phyloP scores from a whole-genome alignment of 2,329 filamentous ascomycete genomes.

The Orbilia quercus region DNA sequence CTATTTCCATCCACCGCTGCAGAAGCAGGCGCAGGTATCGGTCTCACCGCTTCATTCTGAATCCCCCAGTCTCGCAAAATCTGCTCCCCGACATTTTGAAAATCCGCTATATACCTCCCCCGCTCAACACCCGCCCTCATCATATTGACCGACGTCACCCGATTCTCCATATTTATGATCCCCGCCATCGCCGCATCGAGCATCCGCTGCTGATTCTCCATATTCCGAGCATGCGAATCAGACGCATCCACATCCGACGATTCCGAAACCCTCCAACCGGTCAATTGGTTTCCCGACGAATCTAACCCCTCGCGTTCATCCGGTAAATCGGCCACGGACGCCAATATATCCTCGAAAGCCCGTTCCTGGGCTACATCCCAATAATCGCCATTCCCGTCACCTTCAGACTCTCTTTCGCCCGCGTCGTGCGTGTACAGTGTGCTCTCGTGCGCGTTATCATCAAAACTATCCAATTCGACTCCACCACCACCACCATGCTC shows the following conservation, averaged over 20 bases:
- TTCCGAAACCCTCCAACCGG: no score
- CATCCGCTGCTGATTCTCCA: background rate
- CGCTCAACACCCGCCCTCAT: background rate
- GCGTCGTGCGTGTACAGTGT: background rate
- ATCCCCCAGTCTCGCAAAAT: background rate
- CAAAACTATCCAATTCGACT: background rate
- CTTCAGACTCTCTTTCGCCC: background rate
- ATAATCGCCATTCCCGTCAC: no score
- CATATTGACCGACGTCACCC: background rate
- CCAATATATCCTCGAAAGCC: slow-evolving; percentile 3
- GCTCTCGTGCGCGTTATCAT: slow-evolving; percentile 1
- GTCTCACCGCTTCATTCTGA: background rate
- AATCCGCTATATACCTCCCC: background rate
- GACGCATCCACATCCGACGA: background rate
- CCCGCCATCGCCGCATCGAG: background rate
- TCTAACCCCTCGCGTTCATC: no score
- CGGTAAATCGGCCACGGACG: background rate
- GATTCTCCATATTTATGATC: slow-evolving; percentile 2
- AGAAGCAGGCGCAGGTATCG: background rate
- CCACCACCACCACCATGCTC: background rate
- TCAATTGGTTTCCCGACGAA: no score
- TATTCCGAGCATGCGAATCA: background rate
- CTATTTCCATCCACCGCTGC: background rate
- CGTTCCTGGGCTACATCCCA: no score
- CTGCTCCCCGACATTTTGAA: background rate